Base-by-base conservation (phyloP, 2,329 filamentous ascomycete genomes). In the Colletotrichum neosansevieriae region DNA sequence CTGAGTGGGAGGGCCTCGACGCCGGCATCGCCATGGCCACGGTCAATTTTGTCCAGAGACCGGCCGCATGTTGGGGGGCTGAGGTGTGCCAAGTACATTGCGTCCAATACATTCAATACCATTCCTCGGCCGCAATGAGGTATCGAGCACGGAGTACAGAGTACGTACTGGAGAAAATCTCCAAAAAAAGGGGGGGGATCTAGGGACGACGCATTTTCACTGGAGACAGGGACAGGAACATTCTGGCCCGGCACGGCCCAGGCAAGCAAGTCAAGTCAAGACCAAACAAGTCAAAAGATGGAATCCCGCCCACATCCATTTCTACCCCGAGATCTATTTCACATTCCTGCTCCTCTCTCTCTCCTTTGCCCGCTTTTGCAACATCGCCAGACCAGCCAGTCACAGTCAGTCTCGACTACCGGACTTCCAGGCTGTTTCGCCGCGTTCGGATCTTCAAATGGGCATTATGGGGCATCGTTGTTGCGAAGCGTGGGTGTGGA, bases 361-460 rank as follows among this genome's bases (percentile, higher is more conserved):
- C 34, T 56, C 40, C 3, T 36, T 36, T 38, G 45, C 50, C 47
- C 10, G 15, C 51, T 51, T 63, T 32, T 19, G 36, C 64, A 40
- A 1, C 38, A 44, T 29, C 11, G 36, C 63, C 45, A 61, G 24
- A n/a, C 24, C 12, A 7, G 29, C 29, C 29, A 29, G 29, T 9
- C 29, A 13, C 29, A 29, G 24, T 29, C 24, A 12, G 32, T 38
- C 10, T 54, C 19, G n/a, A n/a, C 36, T 45, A 15, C 36, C 36
- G 17, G 11, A 38, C 36, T 38, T 38, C 11, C 36, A 12, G 10
- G 36, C 36, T 38, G 11, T 38, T 38, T 63, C 38, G 53, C 64
- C 53, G 51, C 59, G 58, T 67, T 29, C 51, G 42, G 51, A 63
- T 51, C 59, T 42, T 24, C 59, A 45, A 58, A 49, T 45, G 57